phyloP scores from a whole-genome alignment of 495 filamentous ascomycete genomes.

The Amniculicola lignicola region DNA sequence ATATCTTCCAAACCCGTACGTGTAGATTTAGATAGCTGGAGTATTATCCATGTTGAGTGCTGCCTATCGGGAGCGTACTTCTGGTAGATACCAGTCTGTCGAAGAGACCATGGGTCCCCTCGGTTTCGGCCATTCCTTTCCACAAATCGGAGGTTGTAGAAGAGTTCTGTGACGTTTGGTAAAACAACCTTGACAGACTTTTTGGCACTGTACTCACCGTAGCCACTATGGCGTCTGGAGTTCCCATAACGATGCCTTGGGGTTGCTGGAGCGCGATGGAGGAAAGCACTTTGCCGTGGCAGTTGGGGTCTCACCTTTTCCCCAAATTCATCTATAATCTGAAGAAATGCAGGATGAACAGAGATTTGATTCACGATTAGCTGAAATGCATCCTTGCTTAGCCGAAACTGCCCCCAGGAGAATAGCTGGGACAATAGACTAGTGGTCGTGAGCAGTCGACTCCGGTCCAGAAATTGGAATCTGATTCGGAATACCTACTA shows the following conservation, averaged over 20 bases:
- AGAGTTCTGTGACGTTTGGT: not conserved
- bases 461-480: not conserved
- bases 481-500: not conserved
- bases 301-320: not conserved
- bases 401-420: not conserved
- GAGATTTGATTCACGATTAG: not conserved
- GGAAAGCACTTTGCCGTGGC: not conserved
- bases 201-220: not conserved
- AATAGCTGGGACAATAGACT: not conserved
- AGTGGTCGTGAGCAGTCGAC: not conserved
- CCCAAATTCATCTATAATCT: not conserved
- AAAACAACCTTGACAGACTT: not conserved
- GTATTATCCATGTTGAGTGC: not conserved
- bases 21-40: not conserved
- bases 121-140: slow-evolving; percentile 1
- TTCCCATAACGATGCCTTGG: not conserved
- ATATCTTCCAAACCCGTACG: not conserved
- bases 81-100: not conserved
- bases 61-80: not conserved
- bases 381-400: not conserved
- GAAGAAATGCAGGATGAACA: not conserved
- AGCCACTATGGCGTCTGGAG: not conserved
- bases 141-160: not conserved
- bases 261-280: not conserved
- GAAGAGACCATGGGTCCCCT: not conserved